A percentile compares a stretch with the other conserved stretches of the same genome.
These are phyloP conservation scores for Pythium phragmitis DNA, from an alignment of 352 stramenopile genomes.

Conservation along the genomic window DNA sequence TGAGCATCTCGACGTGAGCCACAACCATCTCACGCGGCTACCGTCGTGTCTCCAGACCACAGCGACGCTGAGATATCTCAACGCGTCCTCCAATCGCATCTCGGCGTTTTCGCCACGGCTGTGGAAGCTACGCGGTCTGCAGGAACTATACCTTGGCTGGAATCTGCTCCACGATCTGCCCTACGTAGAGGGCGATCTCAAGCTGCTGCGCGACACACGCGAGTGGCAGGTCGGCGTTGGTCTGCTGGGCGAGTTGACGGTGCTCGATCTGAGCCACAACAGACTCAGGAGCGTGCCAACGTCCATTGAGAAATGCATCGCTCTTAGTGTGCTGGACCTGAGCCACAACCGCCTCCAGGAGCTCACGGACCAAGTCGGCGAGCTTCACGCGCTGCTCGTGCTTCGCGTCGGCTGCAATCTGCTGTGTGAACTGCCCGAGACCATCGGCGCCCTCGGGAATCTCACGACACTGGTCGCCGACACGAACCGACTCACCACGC, in stretches of 20 bases:
- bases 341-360: conserved; percentile 43
- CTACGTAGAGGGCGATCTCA: conserved; percentile 67
- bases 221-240: conserved; percentile 74
- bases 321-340: conserved; percentile 49
- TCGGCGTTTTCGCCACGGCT: conserved; percentile 56
- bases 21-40: conserved; percentile 55
- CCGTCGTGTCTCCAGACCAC: conserved; percentile 72
- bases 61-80: conserved; percentile 37
- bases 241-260: conserved; percentile 36
- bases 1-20: conserved; percentile 53
- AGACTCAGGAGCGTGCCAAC: conserved; percentile 36
- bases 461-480: conserved; percentile 41
- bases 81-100: conserved; percentile 61
- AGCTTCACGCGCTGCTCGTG: conserved; percentile 35
- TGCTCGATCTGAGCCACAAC: conserved; percentile 61
- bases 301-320: conserved; percentile 48
- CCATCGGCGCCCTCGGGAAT: conserved; percentile 34
- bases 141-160: conserved; percentile 48
- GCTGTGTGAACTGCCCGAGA: conserved; percentile 39
- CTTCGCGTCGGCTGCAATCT: conserved; percentile 48
- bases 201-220: conserved; percentile 63
- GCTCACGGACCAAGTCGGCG: conserved; percentile 44
- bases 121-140: conserved; percentile 60
- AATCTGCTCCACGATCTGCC: conserved; percentile 54
- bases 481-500: conserved; percentile 39